Evolutionary conservation across 208 protist species (phyloP).

Genomic region (Leishmania guyanensis): DNA sequence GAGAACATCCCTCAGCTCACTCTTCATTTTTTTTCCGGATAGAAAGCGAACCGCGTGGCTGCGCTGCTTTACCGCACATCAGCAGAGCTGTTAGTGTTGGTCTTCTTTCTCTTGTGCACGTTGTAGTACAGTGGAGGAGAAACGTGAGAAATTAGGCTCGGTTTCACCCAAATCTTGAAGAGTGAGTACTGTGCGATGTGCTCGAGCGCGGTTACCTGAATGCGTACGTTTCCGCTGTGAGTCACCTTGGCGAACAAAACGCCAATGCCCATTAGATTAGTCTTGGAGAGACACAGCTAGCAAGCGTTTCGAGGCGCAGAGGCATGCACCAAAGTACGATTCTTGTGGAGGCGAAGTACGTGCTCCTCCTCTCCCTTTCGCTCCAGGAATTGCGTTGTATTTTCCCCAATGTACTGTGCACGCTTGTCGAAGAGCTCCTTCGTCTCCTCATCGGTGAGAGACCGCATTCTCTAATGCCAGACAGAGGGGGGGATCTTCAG

Average conservation of each 20-base stretch:
- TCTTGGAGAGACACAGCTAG: conserved; percentile 87
- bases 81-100: background rate
- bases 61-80: background rate
- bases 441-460: conserved; percentile 84
- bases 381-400: conserved; percentile 86
- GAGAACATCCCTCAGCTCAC: background rate
- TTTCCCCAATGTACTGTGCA: conserved; percentile 91
- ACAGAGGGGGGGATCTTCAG: background rate
- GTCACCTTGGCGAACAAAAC: conserved; percentile 91
- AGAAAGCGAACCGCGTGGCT: background rate
- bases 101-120: background rate
- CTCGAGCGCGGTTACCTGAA: conserved; percentile 90
- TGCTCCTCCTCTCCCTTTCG: conserved; percentile 81
- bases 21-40: background rate
- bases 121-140: background rate
- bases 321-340: conserved; percentile 92
- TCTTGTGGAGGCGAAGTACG: conserved; percentile 92
- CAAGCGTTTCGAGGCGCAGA: conserved; percentile 75
- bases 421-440: conserved; percentile 93
- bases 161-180: conserved; percentile 99
- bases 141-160: conserved; percentile 50
- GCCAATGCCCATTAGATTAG: conserved; percentile 90
- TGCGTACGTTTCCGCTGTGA: conserved; percentile 88
- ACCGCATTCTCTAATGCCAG: conserved; percentile 53
- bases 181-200: conserved; percentile 93